These are phyloP conservation scores for Picea abies DNA, from an alignment of 83 land plant genomes.

Conservation along the genomic window DNA sequence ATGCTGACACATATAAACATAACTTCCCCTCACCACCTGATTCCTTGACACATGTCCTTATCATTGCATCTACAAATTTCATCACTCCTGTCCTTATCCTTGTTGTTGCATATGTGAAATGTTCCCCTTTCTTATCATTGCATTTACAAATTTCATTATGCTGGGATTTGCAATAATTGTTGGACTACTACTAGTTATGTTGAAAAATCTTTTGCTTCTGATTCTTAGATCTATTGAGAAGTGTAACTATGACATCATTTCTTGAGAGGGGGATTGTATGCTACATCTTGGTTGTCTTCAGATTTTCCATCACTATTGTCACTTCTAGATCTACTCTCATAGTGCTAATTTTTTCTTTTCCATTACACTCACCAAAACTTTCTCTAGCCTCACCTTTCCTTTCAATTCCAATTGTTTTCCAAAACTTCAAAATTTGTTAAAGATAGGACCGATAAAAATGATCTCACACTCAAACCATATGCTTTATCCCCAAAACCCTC, in stretches of 20 bases:
- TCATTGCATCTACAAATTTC: no score
- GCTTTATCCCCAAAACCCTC: not conserved
- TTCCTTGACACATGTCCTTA: no score
- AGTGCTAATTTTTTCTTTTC: conserved; percentile 50
- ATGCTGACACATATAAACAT: no score
- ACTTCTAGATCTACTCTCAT: conserved; percentile 88
- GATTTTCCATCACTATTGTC: conserved; percentile 73
- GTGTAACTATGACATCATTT: conserved; percentile 88
- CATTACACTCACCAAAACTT: not conserved
- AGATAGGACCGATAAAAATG: not conserved
- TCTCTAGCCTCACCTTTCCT: conserved; percentile 26
- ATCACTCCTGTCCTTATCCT: no score
- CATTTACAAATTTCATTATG: no score
- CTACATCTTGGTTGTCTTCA: conserved; percentile 66
- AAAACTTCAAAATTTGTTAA: not conserved
- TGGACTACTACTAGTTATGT: not conserved
- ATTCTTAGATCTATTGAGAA: conserved; percentile 85
- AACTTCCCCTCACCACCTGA: no score
- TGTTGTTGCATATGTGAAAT: no score
- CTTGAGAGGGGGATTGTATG: conserved; percentile 39
- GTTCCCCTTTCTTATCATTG: no score
- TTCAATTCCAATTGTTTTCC: conserved; percentile 39
- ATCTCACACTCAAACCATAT: not conserved
- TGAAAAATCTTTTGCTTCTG: conserved; percentile 52
- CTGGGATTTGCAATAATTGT: not conserved